Base-by-base conservation (phyloP, 108 stramenopile species). In the Phaeodactylum tricornutum region DNA sequence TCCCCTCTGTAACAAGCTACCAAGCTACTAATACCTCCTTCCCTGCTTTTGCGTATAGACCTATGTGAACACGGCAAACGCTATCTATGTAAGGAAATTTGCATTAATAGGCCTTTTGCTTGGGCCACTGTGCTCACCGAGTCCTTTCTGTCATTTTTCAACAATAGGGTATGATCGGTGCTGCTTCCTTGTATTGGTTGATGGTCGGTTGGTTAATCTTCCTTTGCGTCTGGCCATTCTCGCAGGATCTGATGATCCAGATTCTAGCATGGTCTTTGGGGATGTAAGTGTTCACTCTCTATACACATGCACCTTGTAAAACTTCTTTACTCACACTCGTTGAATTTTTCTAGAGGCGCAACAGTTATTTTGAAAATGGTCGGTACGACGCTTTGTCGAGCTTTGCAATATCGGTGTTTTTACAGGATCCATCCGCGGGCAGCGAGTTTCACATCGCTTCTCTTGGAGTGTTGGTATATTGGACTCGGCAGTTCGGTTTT, bases 381-480 rank as follows among this genome's bases (percentile, higher is more conserved):
- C 7, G 27, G 65, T 35, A 65, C 64, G 9, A 50, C 29, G 0
- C 27, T 53, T 20, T 65, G 60, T 23, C 63, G 69, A 11, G 4
- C 39, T 40, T 35, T 48, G 46, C 28, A 62, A 47, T 34, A 56
- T 38, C 47, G 48, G 24, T 63, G 55, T 0, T 65, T 65, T 25
- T 71, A 61, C 43, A 30, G 69, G 25, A 51, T 38, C 11, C 15
- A 47, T 17, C 69, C 63, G 1, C 38, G 58, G n/a, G n/a, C 47
- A 0, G 50, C 59, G 2, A 65, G 62, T 30, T 27, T 65, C 15
- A 27, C 48, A 1, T 22, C 61, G 0, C 38, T 63, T 0, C 52
- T 55, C 5, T 31, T 63, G 28, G 68, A 69, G 32, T 57, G 56
- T 27, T 71, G 70, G 70, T 54, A 43, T 42, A 61, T 71, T 47